Evolutionary conservation across 305 asterid genomes (phyloP).

Genomic region (Fraxinus platypoda): DNA sequence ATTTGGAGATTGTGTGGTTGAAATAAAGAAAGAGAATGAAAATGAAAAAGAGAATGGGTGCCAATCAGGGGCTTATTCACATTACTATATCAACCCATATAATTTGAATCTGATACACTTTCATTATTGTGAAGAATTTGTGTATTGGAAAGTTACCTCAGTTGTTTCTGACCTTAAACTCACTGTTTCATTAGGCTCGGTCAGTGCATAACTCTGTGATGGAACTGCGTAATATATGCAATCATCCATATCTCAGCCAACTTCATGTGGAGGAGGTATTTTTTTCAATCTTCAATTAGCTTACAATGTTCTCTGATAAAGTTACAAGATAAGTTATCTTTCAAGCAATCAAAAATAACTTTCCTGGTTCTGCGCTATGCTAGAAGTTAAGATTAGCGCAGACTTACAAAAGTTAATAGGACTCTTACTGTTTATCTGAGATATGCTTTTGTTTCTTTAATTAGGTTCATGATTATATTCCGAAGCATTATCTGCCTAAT

Average conservation of each 20-base stretch:
- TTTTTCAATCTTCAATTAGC: constrained; percentile 26
- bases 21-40: too few relatives aligned
- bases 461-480: constrained; percentile 87
- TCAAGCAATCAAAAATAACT: constrained; percentile 4
- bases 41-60: too few relatives aligned
- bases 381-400: constrained; percentile 14
- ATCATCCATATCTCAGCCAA: constrained; percentile 98
- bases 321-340: neutral
- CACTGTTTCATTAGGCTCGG: constrained; percentile 61
- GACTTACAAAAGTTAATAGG: constrained; percentile 3
- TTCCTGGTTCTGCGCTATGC: neutral
- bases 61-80: too few relatives aligned
- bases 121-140: neutral
- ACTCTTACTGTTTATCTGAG: constrained; percentile 1
- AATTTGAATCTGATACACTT: neutral
- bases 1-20: too few relatives aligned
- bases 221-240: constrained; percentile 98
- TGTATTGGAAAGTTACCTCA: neutral
- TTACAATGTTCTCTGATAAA: constrained; percentile 3
- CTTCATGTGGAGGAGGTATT: constrained; percentile 97
- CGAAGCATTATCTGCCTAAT: constrained; percentile 86
- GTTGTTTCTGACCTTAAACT: constrained; percentile 16
- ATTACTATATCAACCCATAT: neutral
- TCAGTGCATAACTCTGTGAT: constrained; percentile 96
- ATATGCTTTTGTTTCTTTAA: constrained; percentile 13